Percentiles rank a stretch among this genome's conserved stretches.
These are phyloP conservation scores for Pythium pectinolyticum DNA, from an alignment of 352 stramenopile species.

Conservation along the genomic window DNA sequence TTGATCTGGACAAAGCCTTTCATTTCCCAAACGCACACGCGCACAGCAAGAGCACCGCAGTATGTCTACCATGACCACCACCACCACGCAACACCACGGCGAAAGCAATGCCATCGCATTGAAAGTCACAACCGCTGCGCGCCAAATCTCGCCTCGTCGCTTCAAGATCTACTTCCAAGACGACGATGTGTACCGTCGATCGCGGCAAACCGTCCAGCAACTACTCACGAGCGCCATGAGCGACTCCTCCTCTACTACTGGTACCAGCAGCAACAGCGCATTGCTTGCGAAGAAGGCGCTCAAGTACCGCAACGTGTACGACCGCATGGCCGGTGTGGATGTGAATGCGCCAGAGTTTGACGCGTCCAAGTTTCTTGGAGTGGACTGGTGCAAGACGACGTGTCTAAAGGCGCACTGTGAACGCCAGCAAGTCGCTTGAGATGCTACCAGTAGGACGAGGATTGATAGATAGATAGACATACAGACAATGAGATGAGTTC, in stretches of 20 bases:
- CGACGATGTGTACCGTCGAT: background rate
- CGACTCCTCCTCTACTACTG: too few relatives aligned
- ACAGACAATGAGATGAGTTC: too few relatives aligned
- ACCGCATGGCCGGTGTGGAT: constrained; percentile 10
- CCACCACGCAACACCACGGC: too few relatives aligned
- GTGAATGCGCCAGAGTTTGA: constrained; percentile 43
- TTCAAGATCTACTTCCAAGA: background rate
- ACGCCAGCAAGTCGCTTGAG: background rate
- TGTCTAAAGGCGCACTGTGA: background rate
- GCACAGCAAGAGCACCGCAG: too few relatives aligned
- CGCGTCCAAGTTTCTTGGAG: constrained; percentile 48
- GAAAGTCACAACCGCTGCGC: background rate
- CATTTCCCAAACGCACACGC: too few relatives aligned
- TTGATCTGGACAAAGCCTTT: background rate
- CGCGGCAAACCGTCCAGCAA: background rate
- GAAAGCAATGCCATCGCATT: background rate
- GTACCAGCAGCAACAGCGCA: background rate
- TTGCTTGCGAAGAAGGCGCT: constrained; percentile 12
- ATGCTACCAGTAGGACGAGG: too few relatives aligned
- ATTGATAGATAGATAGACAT: background rate
- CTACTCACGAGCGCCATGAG: background rate
- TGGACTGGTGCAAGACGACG: constrained; percentile 33
- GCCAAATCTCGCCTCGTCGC: background rate
- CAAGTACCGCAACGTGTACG: constrained; percentile 20
- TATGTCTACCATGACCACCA: too few relatives aligned